Base-by-base conservation (phyloP, 805 yeast genomes). In the Brettanomyces nanus region DNA sequence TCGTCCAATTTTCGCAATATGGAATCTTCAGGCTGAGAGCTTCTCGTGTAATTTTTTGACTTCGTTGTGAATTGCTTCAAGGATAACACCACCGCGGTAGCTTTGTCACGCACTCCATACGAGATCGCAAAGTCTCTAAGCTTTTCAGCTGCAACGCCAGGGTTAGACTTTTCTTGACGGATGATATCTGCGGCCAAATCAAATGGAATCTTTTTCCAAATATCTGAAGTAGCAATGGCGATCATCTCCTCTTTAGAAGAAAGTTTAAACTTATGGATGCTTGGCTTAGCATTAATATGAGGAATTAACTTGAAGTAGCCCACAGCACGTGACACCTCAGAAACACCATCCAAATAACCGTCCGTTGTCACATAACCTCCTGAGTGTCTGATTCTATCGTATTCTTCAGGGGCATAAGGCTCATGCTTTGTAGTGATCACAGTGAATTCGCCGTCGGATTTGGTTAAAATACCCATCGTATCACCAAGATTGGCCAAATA, bases 401-500 rank as follows among this genome's bases (percentile, higher is more conserved):
- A 83, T 48, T 85, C 94, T 31, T 66, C 68, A 22, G 82, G 68
- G 20, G 72, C 75, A 4, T 92, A 80, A 6, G 97, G 97, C 45
- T 81, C 86, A 58, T 92, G 97, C 39, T 79, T 75, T 18, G 71
- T 75, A 1, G 95, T 82, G 30, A 92, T 63, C 4, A 75, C 64
- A n/a, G 68, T 63, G 54, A 75, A 81, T 35, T 85, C 90, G 22
- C 97, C 96, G 58, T 84, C 86, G 29, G 76, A 73, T 42, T 81
- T 73, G 6, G 95, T 78, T 36, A 90, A 56, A 35, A 92, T 66
- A 1, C 86, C 89, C 70, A 80, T 81, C 2, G 85, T 77, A 52
- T 92, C 97, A 51, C 99, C 99, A 38, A 85, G 74, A 45, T 89
- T 89, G 2, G 96, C 96, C 19, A 87, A 71, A 56, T 80, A 86